A percentile compares a stretch with the other conserved stretches of the same genome.
Conservation (phyloP, 257 asterid genomes). For the Ehretia macrophylla region DNA sequence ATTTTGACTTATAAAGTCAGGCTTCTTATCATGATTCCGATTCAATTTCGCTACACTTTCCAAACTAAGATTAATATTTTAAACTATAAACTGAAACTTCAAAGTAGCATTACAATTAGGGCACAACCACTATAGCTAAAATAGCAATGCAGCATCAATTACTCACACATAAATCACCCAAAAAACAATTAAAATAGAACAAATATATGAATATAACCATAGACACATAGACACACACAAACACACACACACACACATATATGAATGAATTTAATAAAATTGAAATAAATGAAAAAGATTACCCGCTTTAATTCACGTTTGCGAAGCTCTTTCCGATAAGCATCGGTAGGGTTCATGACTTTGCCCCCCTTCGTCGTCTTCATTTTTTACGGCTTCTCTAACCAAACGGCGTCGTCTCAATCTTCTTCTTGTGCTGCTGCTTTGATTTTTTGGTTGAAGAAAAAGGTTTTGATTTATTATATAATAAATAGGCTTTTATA, state of each 20-base stretch:
- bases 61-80: not conserved
- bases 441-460: too few species aligned
- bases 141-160: too few species aligned
- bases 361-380: conserved; percentile 99
- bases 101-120: not conserved
- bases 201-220: too few species aligned
- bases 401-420: conserved; percentile 1
- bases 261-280: not conserved
- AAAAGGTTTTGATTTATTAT: too few species aligned
- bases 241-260: not conserved
- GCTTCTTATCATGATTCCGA: not conserved
- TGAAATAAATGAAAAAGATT: too few species aligned
- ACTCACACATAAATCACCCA: too few species aligned
- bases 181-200: not conserved
- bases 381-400: conserved; percentile 52
- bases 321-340: conserved; percentile 88
- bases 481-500: too few species aligned
- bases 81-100: not conserved
- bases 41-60: not conserved
- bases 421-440: not conserved
- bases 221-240: too few species aligned
- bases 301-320: conserved; percentile 93
- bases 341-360: conserved; percentile 99
- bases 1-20: not conserved
- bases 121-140: not conserved